A percentile compares a stretch with the other conserved stretches of the same genome.
Conservation (phyloP, 2,329 filamentous ascomycete species). For the Corynespora cassiicola region DNA sequence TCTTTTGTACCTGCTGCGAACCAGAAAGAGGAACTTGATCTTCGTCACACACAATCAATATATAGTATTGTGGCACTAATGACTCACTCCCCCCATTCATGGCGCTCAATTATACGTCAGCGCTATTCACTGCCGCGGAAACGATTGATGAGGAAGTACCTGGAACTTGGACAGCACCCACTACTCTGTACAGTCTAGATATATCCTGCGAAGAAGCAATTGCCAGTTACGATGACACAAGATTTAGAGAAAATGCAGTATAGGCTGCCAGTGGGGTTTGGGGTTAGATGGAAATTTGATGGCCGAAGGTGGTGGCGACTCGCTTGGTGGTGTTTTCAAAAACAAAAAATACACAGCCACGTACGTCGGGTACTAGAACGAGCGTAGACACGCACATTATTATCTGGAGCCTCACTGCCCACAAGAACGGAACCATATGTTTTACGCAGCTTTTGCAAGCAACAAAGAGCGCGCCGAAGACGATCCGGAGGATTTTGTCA, state of each 20-base stretch:
- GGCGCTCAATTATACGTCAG: slow-evolving; percentile 48
- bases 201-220: slow-evolving; percentile 36
- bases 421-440: slow-evolving; percentile 39
- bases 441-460: slow-evolving; percentile 22
- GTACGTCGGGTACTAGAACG: slow-evolving; percentile 54
- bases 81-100: slow-evolving; percentile 55
- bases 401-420: slow-evolving; percentile 45
- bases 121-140: slow-evolving; percentile 49
- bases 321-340: slow-evolving; percentile 3
- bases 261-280: slow-evolving; percentile 24
- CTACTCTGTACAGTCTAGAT: slow-evolving; percentile 41
- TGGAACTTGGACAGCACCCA: slow-evolving; percentile 31
- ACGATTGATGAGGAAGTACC: slow-evolving; percentile 1
- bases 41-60: slow-evolving; percentile 50
- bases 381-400: slow-evolving; percentile 35
- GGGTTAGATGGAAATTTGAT: neutral
- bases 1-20: slow-evolving; percentile 29
- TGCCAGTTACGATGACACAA: neutral
- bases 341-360: slow-evolving; percentile 36
- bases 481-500: slow-evolving; percentile 21
- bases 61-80: slow-evolving; percentile 57
- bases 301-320: slow-evolving; percentile 7
- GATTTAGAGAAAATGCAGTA: slow-evolving; percentile 19
- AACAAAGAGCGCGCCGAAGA: slow-evolving; percentile 19
- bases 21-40: slow-evolving; percentile 40